Conservation (phyloP, 2,329 filamentous ascomycete genomes). For the Biscogniauxia marginata region DNA sequence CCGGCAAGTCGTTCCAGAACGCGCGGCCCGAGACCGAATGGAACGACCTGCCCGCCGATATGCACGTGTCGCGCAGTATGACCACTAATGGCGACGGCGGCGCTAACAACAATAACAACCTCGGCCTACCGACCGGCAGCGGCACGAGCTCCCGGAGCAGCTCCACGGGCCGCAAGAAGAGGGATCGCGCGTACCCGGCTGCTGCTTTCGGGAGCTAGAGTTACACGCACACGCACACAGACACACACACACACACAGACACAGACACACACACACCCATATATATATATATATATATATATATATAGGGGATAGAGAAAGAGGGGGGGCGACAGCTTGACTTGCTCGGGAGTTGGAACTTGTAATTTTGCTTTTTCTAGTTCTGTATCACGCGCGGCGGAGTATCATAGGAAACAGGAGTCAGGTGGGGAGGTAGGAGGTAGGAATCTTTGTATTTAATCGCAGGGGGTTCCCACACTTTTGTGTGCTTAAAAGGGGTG, state of each 20-base stretch:
- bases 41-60: slow-evolving; percentile 65
- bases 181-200: slow-evolving; percentile 59
- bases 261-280: neutral
- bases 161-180: slow-evolving; percentile 54
- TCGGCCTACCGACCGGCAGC: slow-evolving; percentile 32
- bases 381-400: no score
- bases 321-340: no score
- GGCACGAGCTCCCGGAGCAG: slow-evolving; percentile 56
- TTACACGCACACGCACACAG: neutral
- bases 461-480: no score
- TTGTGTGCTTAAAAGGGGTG: no score
- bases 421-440: no score
- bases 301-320: no score
- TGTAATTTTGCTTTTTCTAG: no score
- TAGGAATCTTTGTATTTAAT: no score
- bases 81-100: no score
- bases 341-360: no score
- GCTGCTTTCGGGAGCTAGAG: slow-evolving; percentile 55
- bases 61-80: slow-evolving; percentile 33
- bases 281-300: neutral
- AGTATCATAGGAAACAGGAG: no score
- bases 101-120: slow-evolving; percentile 6
- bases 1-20: slow-evolving; percentile 54
- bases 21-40: slow-evolving; percentile 59
- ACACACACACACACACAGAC: no score